phyloP scores from a whole-genome alignment of 306 rosid genomes.

The Gillenia trifoliata region DNA sequence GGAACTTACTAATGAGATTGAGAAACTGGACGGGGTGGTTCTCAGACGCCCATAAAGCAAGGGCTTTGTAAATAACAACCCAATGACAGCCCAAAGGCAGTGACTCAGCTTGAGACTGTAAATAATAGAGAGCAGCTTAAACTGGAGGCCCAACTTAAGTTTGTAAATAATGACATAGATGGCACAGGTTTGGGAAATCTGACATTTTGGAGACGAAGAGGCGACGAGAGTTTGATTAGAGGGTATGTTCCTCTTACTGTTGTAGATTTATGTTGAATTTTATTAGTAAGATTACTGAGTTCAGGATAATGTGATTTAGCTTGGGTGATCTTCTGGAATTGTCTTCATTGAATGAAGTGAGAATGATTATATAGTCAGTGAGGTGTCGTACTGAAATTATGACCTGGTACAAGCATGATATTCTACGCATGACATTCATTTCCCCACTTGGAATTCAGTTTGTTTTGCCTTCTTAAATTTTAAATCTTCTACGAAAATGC shows the following conservation, averaged over 20 bases:
- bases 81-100: conserved; percentile 46
- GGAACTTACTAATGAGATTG: conserved; percentile 35
- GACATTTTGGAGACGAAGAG: conserved; percentile 50
- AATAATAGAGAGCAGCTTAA: conserved; percentile 67
- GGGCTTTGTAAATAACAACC: conserved; percentile 64
- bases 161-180: conserved; percentile 67
- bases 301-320: not conserved
- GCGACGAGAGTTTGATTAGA: conserved; percentile 47
- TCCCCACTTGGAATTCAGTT: not conserved
- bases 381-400: not conserved
- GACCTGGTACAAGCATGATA: not conserved
- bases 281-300: conserved; percentile 3
- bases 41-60: conserved; percentile 27
- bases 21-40: conserved; percentile 43
- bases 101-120: conserved; percentile 69
- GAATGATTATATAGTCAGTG: not conserved
- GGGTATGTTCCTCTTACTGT: conserved; percentile 34
- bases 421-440: not conserved
- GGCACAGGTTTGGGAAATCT: conserved; percentile 69
- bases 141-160: conserved; percentile 68
- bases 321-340: not conserved
- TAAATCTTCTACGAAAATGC: not conserved
- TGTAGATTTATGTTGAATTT: not conserved
- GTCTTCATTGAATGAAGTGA: not conserved
- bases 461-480: not conserved